Evolutionary conservation across 2,329 filamentous ascomycete species (phyloP), one percentile per base, ranked within the genome.

Genomic region (Trichophyton simii): DNA sequence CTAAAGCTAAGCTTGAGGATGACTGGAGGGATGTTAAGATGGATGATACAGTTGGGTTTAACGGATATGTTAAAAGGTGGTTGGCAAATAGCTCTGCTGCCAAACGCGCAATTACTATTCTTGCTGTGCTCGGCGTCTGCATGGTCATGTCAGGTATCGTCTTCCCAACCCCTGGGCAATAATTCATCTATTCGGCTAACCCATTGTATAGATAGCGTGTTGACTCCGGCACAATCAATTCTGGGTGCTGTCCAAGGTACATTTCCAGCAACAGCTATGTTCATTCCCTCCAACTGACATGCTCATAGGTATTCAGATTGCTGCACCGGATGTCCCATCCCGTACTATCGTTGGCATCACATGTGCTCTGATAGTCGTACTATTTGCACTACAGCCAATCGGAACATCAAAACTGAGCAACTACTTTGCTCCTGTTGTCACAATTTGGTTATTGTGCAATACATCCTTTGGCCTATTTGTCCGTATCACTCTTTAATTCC

Each of bases 151-250:
- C 80, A 52, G 70, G 68, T 68, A 68, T 34, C 13, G 3, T 15
- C n/a, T 11, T 5, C 22, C 7, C 13, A 15, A 25, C 44, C 34
- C 1, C 13, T 18, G 3, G 1, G 31, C 4, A 4, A 48, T 11
- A 8, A 25, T 50, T 18, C n/a, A 15, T 0, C 9, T 25, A 34
- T 1, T 13, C 3, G 28, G 5, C 25, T 54, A n/a, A 54, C 22
- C 4, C 7, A 31, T 31, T 1, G 7, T 18, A 20, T 54, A 54
- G 81, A 83, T 68, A 80, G 80, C 25, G 76, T 83, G 34, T 70
- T 83, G 7, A 83, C 80, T 0, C 81, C 81, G 0, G 81, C 81
- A 9, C 81, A 83, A 66, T 82, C 80, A 8, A 79, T 83, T 0
- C 73, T 83, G 2, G 81, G 81, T 38, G 81, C 81, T 2, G 78